Conservation (phyloP, 129 eudicot species). For the carrot (Daucus carota) region DH1_v3.0 NC_030388.2:30710001-30710500, state of each 20-base stretch:
- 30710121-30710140: background rate
- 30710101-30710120: background rate
- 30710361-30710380: background rate
- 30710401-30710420: background rate
- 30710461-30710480: background rate
- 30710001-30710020: background rate
- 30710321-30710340: background rate
- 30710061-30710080: background rate
- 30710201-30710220: conserved; percentile 1
- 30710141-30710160: conserved; percentile 4
- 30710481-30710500: background rate
- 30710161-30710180: background rate
- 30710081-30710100: background rate
- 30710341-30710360: background rate
- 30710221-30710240: background rate
- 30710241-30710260: background rate
- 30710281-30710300: background rate
- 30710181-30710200: background rate
- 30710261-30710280: background rate
- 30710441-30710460: background rate
- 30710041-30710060: background rate
- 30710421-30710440: background rate
- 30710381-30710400: background rate
- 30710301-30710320: background rate
- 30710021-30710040: background rate